Base-by-base conservation (phyloP, 2,329 filamentous ascomycete species). In the Epichloe brachyelytri region DNA sequence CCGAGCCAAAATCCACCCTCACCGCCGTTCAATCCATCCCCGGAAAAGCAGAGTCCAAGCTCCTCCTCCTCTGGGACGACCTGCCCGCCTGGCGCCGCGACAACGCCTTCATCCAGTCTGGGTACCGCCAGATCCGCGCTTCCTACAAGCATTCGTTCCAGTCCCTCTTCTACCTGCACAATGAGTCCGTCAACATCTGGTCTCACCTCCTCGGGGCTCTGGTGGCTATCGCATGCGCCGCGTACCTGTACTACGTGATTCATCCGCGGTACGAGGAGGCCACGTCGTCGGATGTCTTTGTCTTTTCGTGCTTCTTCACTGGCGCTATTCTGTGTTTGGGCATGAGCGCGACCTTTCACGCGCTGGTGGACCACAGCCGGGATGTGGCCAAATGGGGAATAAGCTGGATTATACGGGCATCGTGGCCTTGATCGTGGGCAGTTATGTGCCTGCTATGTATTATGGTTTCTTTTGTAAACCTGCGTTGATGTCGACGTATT, bases 351-450 rank as follows among this genome's bases (percentile, higher is more conserved):
- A 86, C 84, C 3, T 98, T 83, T 64, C 93, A 98, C 65, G 78
- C 86, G 2, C 78, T 96, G 46, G 81, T 77, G 20, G 95, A 96
- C 58, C 93, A 98, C 66, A 93, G 86, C 17, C 79, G 81, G 38
- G 68, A 69, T 2, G 87, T 96, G 14, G 82, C 85, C 2, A 83
- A 79, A 55, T 86, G 88, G 73, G 90, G 11, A 97, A 97, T 65
- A 88, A 95, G 66, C 71, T 97, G 51, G 93, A 98, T 65, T 97
- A 98, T 65, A 80, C 91, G 5, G 93, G 93, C 6, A 98, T 98
- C 59, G 87, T 97, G 33, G 80, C 83, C 46, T 71, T 98, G 58
- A 97, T 97, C 53, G 86, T 91, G 58, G 93, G 93, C 6, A 91
- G 85, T 64, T 95, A 91, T 63, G 80, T 97, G 44, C 90, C 93